phyloP scores from a whole-genome alignment of 2,329 filamentous ascomycete species.

The Calonectria hawksworthii region DNA sequence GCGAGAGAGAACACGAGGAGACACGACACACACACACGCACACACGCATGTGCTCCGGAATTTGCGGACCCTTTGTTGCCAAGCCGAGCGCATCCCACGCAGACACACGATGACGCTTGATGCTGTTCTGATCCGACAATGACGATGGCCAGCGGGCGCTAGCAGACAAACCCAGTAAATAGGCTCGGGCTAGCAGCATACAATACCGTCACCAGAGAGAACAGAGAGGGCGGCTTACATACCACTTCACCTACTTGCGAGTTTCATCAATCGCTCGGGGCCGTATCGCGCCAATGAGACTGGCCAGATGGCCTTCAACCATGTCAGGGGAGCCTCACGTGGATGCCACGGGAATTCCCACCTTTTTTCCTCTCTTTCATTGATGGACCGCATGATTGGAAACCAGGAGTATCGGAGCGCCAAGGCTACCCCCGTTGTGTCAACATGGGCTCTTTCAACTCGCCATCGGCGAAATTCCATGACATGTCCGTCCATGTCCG shows the following conservation, averaged over 20 bases:
- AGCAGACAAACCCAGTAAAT: slow-evolving; percentile 9
- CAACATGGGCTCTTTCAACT: slow-evolving; percentile 19
- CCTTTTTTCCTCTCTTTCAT: background rate
- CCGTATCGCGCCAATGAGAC: slow-evolving; percentile 36
- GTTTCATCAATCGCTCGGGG: slow-evolving; percentile 36
- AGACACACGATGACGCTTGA: slow-evolving; percentile 22
- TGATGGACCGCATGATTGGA: slow-evolving; percentile 5
- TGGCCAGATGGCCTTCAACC: slow-evolving; percentile 28
- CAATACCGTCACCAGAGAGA: background rate
- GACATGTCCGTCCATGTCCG: background rate
- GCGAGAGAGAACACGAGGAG: background rate
- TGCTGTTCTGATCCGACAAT: slow-evolving; percentile 24
- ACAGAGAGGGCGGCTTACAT: background rate
- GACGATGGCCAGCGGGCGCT: slow-evolving; percentile 14
- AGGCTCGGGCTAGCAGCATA: slow-evolving; percentile 13
- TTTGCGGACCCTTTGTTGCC: slow-evolving; percentile 1
- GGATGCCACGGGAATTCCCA: slow-evolving; percentile 14
- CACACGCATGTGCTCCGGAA: background rate
- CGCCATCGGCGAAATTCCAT: slow-evolving; percentile 3
- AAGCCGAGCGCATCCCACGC: slow-evolving; percentile 2
- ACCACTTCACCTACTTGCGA: background rate
- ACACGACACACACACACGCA: background rate
- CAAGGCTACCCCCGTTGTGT: slow-evolving; percentile 17
- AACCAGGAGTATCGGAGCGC: slow-evolving; percentile 15
- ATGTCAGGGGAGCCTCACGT: slow-evolving; percentile 37